These are phyloP conservation scores for Pseudogymnoascus destructans DNA, from an alignment of 2,329 filamentous ascomycete species.

Conservation along the genomic window DNA sequence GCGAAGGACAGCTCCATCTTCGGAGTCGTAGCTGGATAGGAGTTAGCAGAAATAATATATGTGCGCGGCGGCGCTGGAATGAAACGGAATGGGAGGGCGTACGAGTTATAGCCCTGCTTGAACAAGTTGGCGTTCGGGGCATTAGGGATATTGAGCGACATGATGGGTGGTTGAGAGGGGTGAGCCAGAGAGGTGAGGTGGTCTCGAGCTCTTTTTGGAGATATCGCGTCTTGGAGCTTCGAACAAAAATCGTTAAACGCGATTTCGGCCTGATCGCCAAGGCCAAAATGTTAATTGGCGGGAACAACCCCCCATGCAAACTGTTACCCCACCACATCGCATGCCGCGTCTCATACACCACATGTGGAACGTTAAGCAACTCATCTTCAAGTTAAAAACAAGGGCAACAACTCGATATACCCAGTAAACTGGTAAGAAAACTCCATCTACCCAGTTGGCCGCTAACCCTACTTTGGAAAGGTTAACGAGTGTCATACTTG, in stretches of 20 bases:
- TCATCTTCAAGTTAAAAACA: neutral
- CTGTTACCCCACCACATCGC: neutral
- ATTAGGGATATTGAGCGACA: slow-evolving; percentile 94
- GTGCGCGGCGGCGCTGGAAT: neutral
- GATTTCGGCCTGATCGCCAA: slow-evolving; percentile 7
- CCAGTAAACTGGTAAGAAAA: too few species aligned
- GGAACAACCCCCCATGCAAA: neutral
- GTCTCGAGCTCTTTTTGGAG: slow-evolving; percentile 6
- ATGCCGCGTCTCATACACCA: neutral
- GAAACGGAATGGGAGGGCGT: neutral
- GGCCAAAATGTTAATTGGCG: neutral
- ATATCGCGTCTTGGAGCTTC: slow-evolving; percentile 5
- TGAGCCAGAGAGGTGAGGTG: neutral
- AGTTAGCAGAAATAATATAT: slow-evolving; percentile 23
- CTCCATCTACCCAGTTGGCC: too few species aligned
- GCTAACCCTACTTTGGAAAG: too few species aligned
- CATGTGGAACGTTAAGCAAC: neutral
- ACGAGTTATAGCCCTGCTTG: slow-evolving; percentile 75
- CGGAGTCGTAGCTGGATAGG: slow-evolving; percentile 73
- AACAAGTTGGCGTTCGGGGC: slow-evolving; percentile 89
- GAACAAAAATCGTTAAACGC: slow-evolving; percentile 9
- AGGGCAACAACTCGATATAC: too few species aligned
- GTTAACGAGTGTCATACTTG: too few species aligned
- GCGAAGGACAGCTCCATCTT: slow-evolving; percentile 95
- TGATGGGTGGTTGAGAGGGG: slow-evolving; percentile 27